These are phyloP conservation scores for Priceomyces carsonii DNA, from an alignment of 805 yeast species.

Conservation along the genomic window DNA sequence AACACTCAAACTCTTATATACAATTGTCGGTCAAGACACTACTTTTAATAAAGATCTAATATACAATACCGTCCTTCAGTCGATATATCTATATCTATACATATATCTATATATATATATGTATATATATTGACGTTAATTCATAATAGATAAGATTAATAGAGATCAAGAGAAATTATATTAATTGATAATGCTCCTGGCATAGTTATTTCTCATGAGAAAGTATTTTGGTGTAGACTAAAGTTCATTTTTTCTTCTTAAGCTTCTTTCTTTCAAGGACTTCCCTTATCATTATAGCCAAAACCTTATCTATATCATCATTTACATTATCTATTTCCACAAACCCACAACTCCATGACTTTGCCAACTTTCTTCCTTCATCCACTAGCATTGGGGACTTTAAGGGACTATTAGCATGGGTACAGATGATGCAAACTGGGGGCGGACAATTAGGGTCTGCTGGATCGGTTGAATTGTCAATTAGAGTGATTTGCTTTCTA, in stretches of 20 bases:
- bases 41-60: no score
- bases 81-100: no score
- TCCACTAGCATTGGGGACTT: conserved; percentile 62
- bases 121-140: neutral
- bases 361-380: conserved; percentile 58
- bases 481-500: conserved; percentile 19
- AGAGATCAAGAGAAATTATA: no score
- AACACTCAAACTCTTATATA: no score
- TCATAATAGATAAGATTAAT: no score
- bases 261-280: conserved; percentile 46
- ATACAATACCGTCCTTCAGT: no score
- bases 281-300: conserved; percentile 61
- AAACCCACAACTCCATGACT: conserved; percentile 65
- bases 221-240: neutral
- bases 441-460: conserved; percentile 48
- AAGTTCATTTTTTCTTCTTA: conserved; percentile 4
- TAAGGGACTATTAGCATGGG: conserved; percentile 57
- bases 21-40: no score
- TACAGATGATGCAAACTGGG: conserved; percentile 67
- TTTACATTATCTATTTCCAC: conserved; percentile 57
- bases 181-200: no score
- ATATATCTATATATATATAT: conserved; percentile 1
- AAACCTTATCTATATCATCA: conserved; percentile 54
- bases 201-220: no score
- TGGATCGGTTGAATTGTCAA: conserved; percentile 32